Conservation (phyloP, 768 basidiomycete genomes). For the Phanerochaete sordida region DNA sequence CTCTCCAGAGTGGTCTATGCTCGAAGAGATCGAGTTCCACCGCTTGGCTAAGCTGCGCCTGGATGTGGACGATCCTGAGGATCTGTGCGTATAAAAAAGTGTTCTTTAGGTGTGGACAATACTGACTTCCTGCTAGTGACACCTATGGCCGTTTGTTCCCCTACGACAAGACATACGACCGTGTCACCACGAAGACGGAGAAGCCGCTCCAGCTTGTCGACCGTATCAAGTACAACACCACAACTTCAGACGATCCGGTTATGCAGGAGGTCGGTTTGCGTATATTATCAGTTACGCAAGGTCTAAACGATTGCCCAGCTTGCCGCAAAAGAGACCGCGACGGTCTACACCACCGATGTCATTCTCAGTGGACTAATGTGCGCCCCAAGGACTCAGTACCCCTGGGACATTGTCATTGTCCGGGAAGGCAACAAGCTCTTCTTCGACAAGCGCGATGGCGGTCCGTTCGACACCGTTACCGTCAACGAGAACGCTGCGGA, state of each 20-base stretch:
- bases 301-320: conserved; percentile 43
- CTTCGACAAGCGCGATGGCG: conserved; percentile 97
- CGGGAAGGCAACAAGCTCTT: conserved; percentile 92
- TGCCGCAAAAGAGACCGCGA: conserved; percentile 75
- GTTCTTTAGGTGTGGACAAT: neutral
- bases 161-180: conserved; percentile 95
- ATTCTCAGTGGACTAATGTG: conserved; percentile 97
- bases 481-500: conserved; percentile 99
- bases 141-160: conserved; percentile 87
- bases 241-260: conserved; percentile 96
- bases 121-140: conserved; percentile 44
- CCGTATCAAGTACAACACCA: conserved; percentile 95
- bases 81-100: conserved; percentile 67
- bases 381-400: conserved; percentile 91
- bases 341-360: conserved; percentile 91
- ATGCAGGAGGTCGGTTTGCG: conserved; percentile 73
- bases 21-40: conserved; percentile 97
- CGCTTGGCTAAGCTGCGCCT: conserved; percentile 87
- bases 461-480: conserved; percentile 94
- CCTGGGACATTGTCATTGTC: conserved; percentile 97
- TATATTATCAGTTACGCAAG: neutral
- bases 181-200: conserved; percentile 91
- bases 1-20: conserved; percentile 87
- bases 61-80: conserved; percentile 91
- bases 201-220: conserved; percentile 89